Base-by-base conservation (phyloP, 1,284 basidiomycete species). In the Coniferiporia weirii region DNA sequence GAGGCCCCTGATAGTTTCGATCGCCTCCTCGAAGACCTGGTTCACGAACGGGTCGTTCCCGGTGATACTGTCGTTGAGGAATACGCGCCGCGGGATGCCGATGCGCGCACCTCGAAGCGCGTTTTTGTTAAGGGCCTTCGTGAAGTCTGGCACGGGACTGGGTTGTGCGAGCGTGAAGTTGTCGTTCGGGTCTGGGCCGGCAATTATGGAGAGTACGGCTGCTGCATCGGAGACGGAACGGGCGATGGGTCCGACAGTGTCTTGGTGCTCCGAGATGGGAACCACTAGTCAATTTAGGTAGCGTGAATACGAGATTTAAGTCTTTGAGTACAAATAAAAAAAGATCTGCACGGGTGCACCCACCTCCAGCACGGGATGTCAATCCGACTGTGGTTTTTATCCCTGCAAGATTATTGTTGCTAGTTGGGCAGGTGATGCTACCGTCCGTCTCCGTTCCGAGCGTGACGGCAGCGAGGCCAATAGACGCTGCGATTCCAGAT, bases 361-460 rank as follows among this genome's bases (percentile, higher is more conserved):
- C 54, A 80, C 83, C 83, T 68, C 83, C 83, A 7, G 80, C 79
- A 34, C 83, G 75, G n/a, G 82, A 84, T 1, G 82, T 84, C 22
- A 85, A 68, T 0, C 84, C 84, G 1, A 85, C 79, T 0, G 81
- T 84, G 0, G 83, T 79, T 64, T 84, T 85, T 51, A 85, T 79
- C 0, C 84, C 84, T 0, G 77, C 79, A 34, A 84, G 51, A 64
- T 85, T 80, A 49, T 82, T 83, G 40, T 77, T 70, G 64, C 76
- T 75, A 1, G 76, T 69, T 4, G 81, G 81, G 46, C 77, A 80
- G 9, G 77, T 76, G 57, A 87, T 85, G 56, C 82, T 84, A 9
- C 85, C 83, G 64, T 85, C 81, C 1, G 85, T 87, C 68, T 89
- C 87, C 0, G 79, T 76, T 0, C 87, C 87, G 0, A 89, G 74